Evolutionary conservation across 768 basidiomycete species (phyloP).

Genomic region (Mrakia hoshinonis): DNA sequence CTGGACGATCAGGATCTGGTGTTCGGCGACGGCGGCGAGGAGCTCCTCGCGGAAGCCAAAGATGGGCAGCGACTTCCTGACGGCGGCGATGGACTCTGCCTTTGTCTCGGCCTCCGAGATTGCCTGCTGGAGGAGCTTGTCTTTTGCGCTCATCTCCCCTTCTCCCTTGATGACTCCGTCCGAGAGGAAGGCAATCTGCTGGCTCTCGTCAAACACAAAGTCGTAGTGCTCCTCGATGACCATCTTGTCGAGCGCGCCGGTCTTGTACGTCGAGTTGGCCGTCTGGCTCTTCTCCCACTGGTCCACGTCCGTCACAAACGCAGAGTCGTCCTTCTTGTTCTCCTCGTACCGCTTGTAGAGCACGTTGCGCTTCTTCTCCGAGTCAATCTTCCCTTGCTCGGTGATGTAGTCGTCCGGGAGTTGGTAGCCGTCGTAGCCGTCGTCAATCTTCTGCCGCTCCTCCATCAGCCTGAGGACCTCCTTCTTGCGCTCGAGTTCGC

Average conservation of each 20-base stretch:
- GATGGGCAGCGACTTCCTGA: slow-evolving; percentile 85
- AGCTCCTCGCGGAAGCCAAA: slow-evolving; percentile 80
- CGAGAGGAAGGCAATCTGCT: slow-evolving; percentile 92
- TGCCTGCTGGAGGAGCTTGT: slow-evolving; percentile 72
- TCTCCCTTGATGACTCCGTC: slow-evolving; percentile 59
- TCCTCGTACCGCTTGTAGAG: slow-evolving; percentile 94
- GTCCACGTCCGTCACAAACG: slow-evolving; percentile 88
- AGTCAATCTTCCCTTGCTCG: slow-evolving; percentile 95
- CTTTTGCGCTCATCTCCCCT: slow-evolving; percentile 67
- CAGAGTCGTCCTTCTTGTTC: slow-evolving; percentile 66
- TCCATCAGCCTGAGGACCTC: slow-evolving; percentile 84
- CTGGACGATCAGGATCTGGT: slow-evolving; percentile 93
- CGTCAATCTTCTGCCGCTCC: slow-evolving; percentile 85
- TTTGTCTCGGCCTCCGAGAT: slow-evolving; percentile 85
- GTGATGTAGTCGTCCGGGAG: slow-evolving; percentile 97
- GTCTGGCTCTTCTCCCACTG: slow-evolving; percentile 95
- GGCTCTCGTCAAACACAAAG: slow-evolving; percentile 96
- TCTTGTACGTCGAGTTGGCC: slow-evolving; percentile 75
- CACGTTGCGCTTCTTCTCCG: slow-evolving; percentile 85
- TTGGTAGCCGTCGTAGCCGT: slow-evolving; percentile 91
- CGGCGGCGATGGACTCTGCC: slow-evolving; percentile 83
- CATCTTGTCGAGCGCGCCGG: slow-evolving; percentile 85
- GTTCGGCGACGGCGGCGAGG: slow-evolving; percentile 75
- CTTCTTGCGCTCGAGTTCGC: slow-evolving; percentile 82
- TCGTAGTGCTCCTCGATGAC: slow-evolving; percentile 73